Evolutionary conservation across 768 basidiomycete genomes (phyloP).

Genomic region (Arthromyces matolae): DNA sequence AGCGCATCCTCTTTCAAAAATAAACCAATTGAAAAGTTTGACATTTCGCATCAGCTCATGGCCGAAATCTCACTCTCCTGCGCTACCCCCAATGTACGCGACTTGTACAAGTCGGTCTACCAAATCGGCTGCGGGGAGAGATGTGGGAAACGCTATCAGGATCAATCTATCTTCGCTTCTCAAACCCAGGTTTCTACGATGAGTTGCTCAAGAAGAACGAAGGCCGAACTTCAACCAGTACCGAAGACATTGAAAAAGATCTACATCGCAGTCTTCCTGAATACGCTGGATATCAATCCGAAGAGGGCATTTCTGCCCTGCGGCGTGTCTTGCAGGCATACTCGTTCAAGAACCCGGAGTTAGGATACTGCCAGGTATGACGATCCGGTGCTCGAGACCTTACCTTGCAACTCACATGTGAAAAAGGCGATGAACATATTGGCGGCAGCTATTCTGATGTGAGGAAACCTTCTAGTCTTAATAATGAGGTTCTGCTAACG

Average conservation of each 20-base stretch:
- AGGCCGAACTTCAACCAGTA: conserved; percentile 80
- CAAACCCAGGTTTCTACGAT: conserved; percentile 80
- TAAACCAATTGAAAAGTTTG: conserved; percentile 7
- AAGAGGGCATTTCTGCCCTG: conserved; percentile 80
- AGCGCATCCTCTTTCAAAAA: conserved; percentile 17
- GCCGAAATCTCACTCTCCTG: conserved; percentile 90
- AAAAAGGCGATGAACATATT: conserved; percentile 94
- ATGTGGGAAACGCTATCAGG: conserved; percentile 98
- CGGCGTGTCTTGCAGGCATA: conserved; percentile 92
- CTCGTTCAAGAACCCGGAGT: conserved; percentile 89
- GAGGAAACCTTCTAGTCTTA: conserved; percentile 26
- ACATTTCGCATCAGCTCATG: conserved; percentile 79
- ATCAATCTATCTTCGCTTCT: conserved; percentile 85
- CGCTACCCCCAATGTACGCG: conserved; percentile 96
- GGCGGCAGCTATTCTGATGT: conserved; percentile 93
- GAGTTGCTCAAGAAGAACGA: conserved; percentile 70
- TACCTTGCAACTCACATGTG: neutral
- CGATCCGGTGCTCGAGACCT: neutral
- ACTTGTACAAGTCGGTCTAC: conserved; percentile 95
- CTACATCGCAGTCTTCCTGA: conserved; percentile 94
- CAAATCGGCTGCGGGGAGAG: conserved; percentile 91
- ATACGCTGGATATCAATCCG: conserved; percentile 92
- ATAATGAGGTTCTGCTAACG: neutral
- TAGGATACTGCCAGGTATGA: conserved; percentile 89
- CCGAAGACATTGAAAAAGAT: conserved; percentile 99